A percentile compares a stretch with the other conserved stretches of the same genome.
These are phyloP conservation scores for Gillenia trifoliata DNA, from an alignment of 306 rosid genomes.

Conservation along the genomic window DNA sequence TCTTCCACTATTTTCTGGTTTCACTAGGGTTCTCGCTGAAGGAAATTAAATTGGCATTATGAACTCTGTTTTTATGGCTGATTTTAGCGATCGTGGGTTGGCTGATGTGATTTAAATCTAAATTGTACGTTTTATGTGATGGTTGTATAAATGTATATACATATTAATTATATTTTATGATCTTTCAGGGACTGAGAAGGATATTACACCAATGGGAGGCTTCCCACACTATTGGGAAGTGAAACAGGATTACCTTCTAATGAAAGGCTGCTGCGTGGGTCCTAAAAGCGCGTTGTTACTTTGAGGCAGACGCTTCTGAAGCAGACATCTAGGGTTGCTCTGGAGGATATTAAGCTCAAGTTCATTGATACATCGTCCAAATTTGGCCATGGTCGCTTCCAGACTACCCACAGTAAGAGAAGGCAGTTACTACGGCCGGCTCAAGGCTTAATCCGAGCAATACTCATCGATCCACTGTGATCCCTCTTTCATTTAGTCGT, in stretches of 20 bases:
- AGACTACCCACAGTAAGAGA: slow-evolving; percentile 65
- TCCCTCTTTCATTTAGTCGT: not conserved
- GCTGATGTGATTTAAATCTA: no score
- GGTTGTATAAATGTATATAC: no score
- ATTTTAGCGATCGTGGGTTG: no score
- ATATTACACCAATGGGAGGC: slow-evolving; percentile 78
- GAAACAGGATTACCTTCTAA: slow-evolving; percentile 55
- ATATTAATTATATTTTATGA: no score
- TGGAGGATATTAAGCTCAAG: slow-evolving; percentile 66
- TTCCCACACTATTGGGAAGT: slow-evolving; percentile 74
- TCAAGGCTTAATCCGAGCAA: slow-evolving; percentile 38
- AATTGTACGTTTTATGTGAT: no score
- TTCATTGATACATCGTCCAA: slow-evolving; percentile 77
- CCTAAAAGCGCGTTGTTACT: slow-evolving; percentile 73
- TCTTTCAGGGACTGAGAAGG: slow-evolving; percentile 77
- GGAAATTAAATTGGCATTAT: no score
- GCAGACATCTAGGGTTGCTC: slow-evolving; percentile 66
- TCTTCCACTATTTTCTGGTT: not conserved
- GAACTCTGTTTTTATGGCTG: no score
- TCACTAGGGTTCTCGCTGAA: not conserved
- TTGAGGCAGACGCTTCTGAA: slow-evolving; percentile 67
- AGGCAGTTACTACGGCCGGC: slow-evolving; percentile 63
- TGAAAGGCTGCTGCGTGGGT: slow-evolving; percentile 66
- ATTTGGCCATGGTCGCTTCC: slow-evolving; percentile 88
- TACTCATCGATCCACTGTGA: not conserved